Percentiles rank a stretch among this genome's conserved stretches.
Evolutionary conservation across 345 rosid genomes (phyloP).

Genomic region (Theobroma cacao): DNA sequence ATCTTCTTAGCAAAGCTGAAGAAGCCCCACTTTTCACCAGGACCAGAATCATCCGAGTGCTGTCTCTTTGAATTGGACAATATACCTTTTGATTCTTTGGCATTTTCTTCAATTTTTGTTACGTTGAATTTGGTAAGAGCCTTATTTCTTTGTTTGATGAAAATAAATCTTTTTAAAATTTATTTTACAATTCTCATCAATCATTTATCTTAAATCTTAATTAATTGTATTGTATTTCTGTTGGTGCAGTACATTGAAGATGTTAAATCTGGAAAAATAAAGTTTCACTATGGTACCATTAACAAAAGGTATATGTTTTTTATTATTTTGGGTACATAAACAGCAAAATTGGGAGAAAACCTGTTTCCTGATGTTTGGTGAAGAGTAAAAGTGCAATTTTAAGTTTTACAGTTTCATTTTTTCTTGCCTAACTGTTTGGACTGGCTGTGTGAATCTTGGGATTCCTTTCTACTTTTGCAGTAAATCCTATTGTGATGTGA

Average conservation of each 20-base stretch:
- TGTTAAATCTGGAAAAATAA: conserved; percentile 53
- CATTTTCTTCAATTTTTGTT: conserved; percentile 90
- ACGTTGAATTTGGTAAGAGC: conserved; percentile 73
- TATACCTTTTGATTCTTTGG: conserved; percentile 85
- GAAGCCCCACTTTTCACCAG: conserved; percentile 77
- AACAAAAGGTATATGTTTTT: conserved; percentile 61
- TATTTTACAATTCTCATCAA: background rate
- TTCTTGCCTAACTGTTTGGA: background rate
- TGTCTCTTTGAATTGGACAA: conserved; percentile 73
- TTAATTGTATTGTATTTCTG: conserved; percentile 9
- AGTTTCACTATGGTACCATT: conserved; percentile 88
- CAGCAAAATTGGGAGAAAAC: background rate
- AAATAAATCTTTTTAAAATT: background rate
- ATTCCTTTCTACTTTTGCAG: background rate
- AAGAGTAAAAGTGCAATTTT: background rate
- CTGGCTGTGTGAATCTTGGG: background rate
- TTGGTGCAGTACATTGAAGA: conserved; percentile 77
- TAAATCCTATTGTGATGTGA: background rate
- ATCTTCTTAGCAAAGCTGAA: conserved; percentile 90
- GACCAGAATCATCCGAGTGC: conserved; percentile 92
- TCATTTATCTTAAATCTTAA: background rate
- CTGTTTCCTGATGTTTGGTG: background rate
- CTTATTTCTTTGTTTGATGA: background rate
- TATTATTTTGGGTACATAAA: background rate
- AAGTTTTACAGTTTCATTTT: background rate